Base-by-base conservation (phyloP, 2,329 filamentous ascomycete genomes). In the Hymenoscyphus scutula region DNA sequence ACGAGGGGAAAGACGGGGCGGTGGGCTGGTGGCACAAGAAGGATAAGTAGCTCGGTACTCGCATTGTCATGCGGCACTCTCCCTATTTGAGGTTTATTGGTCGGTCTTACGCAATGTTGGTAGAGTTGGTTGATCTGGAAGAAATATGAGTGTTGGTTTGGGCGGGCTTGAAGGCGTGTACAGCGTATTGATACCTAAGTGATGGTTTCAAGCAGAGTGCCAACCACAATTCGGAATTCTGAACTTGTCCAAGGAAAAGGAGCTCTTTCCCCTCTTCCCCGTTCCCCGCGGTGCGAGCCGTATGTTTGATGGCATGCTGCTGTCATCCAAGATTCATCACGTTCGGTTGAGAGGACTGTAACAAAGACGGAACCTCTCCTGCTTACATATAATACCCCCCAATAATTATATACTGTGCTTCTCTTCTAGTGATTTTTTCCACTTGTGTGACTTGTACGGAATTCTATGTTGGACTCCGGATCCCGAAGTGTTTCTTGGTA, bases 271-370 rank as follows among this genome's bases (percentile, higher is more conserved):
- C 10, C 41, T 48, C 41, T 48, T 48, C 41, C 19, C 41, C n/a
- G 19, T 48, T 48, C 41, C 41, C 41, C n/a, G 41, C n/a, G 41
- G 41, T 19, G 41, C 41, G 41, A 48, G n/a, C 19, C 41, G 41
- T 48, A 23, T 48, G 45, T 19, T 51, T 23, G 45, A 25, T 51
- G 45, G 45, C 19, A 51, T 51, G 45, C n/a, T 51, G 45, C 45
- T 51, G 45, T 51, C 45, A 51, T 23, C 45, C 45, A 51, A 51
- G 45, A 51, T 51, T 13, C 19, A 25, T 51, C 45, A 51, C 45
- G 23, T 51, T 23, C 19, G 19, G 11, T 7, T 13, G 38, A 41
- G 27, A 51, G 45, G 25, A 25, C 45, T 23, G 17, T 19, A 17
- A 45, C 38, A 11, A 45, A n/a, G 38, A 19, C 17, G 38, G 38